A percentile compares a stretch with the other conserved stretches of the same genome.
phyloP scores from a whole-genome alignment of 768 basidiomycete species.

The Lactifluus echinatus region DNA sequence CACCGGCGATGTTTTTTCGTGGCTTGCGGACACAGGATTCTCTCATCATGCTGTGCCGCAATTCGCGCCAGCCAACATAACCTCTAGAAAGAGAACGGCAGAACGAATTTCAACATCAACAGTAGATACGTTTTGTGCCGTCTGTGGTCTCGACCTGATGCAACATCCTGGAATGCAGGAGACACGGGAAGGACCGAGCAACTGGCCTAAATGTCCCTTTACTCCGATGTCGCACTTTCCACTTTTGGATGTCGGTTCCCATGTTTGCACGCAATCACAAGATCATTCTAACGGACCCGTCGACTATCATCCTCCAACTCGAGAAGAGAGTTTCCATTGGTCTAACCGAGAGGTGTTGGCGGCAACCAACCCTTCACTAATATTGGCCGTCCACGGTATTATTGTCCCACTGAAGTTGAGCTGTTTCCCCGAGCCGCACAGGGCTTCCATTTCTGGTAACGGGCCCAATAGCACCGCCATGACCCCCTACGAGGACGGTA shows the following conservation, averaged over 20 bases:
- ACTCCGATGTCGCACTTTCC: constrained; percentile 3
- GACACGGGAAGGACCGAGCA: constrained; percentile 3
- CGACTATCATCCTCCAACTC: background rate
- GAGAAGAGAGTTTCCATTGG: background rate
- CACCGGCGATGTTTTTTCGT: constrained; percentile 36
- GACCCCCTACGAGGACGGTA: background rate
- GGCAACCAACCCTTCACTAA: constrained; percentile 25
- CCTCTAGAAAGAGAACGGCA: background rate
- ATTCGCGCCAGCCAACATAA: constrained; percentile 3
- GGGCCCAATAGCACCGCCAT: constrained; percentile 2
- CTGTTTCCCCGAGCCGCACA: background rate
- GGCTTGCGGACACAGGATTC: constrained; percentile 35
- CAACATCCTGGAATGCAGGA: background rate
- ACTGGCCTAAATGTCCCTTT: background rate
- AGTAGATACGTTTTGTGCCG: constrained; percentile 6
- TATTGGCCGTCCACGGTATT: constrained; percentile 21
- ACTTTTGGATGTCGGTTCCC: constrained; percentile 7
- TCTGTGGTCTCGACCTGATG: constrained; percentile 2
- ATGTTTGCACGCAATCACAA: background rate
- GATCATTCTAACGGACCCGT: background rate
- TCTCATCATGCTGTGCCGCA: constrained; percentile 27
- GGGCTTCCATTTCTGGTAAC: background rate
- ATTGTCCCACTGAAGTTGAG: background rate
- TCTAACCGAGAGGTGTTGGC: constrained; percentile 23
- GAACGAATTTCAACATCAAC: constrained; percentile 2